Base-by-base conservation (phyloP, 1,139 yeast species). In the Protomyces inundatus region DNA sequence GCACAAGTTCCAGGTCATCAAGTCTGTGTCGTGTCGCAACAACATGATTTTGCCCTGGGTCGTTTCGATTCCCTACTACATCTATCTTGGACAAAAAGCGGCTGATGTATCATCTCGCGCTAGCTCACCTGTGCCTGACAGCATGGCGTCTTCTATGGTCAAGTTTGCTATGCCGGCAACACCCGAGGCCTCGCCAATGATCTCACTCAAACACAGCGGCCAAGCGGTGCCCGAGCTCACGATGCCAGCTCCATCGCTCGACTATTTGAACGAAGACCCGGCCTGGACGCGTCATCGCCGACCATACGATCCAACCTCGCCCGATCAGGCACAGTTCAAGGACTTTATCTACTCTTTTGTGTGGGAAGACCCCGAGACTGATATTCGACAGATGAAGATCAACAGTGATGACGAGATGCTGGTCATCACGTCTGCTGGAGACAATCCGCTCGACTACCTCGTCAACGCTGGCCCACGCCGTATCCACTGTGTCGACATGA, bases 301-400 rank as follows among this genome's bases (percentile, higher is more conserved):
- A 50, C 88, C 84, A 75, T 88, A 85, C 71, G 90, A 88, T 74
- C 91, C 86, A 70, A 75, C 83, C 69, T 83, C 83, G 70, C 83
- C 87, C 9, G 82, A 81, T 70, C 86, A 86, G 72, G 82, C 81
- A 57, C 91, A 87, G 73, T 88, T 88, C 77, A 84, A 82, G 66
- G 90, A 87, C 75, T 88, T 87, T 74, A 88, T 88, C 66, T 88
- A 88, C 72, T 91, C 95, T 2, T 88, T 88, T 75, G 88, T 95
- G 7, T 88, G 96, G 96, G 96, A 88, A 75, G 95, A 88, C 73
- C 95, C 95, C 40, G 81, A 87, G 65, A 95, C 87, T 75, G 96
- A 88, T 75, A 82, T 84, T 68, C 80, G 80, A 54, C 85, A 88
- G 66, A 79, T 88, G 69, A 81, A 84, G 60, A 79, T 88, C 70